Evolutionary conservation across 2,329 filamentous ascomycete genomes (phyloP), one percentile per base, ranked within the genome.

Genomic region (Fusarium sp.): DNA sequence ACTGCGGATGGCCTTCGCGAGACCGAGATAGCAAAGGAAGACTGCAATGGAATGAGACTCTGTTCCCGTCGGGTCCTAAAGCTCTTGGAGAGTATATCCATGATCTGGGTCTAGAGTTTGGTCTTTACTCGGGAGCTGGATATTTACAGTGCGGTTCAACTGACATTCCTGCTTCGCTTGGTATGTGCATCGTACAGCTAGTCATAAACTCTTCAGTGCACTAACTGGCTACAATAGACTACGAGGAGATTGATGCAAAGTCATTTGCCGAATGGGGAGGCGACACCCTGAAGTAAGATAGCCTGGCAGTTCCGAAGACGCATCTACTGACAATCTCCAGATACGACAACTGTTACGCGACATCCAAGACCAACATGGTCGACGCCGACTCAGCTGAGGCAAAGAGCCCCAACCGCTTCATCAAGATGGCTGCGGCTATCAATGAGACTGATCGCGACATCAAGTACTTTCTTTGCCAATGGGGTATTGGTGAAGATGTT

Each of bases 1-100:
- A 91, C 73, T 91, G 88, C 60, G 89, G 90, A 2, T 91, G 89
- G 90, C 84, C 81, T 28, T 75, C 80, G 0, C 73, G 72, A 21
- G 77, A 82, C 12, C 79, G 84, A 8, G 81, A 86, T 42, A 76
- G 80, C 0, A 79, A 88, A 15, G 86, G 85, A 4, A 81, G 81
- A 25, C 79, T 89, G 6, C 84, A 86, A 18, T 90, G 86, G 84
- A 87, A 89, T 61, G 71, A 79, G 11, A 83, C 79, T 0, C 74
- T 84, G 2, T 90, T 90, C 35, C 88, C 88, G 0, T 85, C 85
- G 1, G 86, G 85, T 1, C 83, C 87, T 21, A 83, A 81, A 28
- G 86, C 83, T 2, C 77, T 89, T 7, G 85, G 86, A 2, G 83
- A 88, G 5, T 86, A 83, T 38, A 83, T 89, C 6, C 87, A 88